A percentile compares a stretch with the other conserved stretches of the same genome.
phyloP scores from a whole-genome alignment of 2,329 filamentous ascomycete species.

The Ophiostoma himal-ulmi region DNA sequence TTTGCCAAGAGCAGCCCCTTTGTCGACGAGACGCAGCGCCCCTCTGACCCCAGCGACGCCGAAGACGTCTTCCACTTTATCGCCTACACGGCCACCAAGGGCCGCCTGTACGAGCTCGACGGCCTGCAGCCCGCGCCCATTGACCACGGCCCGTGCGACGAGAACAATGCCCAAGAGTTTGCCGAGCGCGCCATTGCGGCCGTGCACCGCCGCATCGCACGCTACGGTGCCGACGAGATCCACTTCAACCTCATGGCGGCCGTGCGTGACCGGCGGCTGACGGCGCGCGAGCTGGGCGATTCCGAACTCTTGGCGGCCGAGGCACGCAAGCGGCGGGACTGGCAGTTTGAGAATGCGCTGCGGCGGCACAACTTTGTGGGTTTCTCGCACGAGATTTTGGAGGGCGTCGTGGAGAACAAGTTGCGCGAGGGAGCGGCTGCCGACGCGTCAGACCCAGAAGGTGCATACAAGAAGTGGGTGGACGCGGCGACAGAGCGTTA shows the following conservation, averaged over 20 bases:
- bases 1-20: conserved; percentile 88
- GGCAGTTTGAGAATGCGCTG: conserved; percentile 93
- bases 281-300: conserved; percentile 78
- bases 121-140: conserved; percentile 91
- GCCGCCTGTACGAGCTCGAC: conserved; percentile 86
- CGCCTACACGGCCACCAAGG: conserved; percentile 78
- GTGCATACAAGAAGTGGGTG: conserved; percentile 66
- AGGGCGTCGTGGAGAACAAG: conserved; percentile 74
- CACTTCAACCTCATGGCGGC: conserved; percentile 94
- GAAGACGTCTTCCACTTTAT: conserved; percentile 98
- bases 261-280: conserved; percentile 72
- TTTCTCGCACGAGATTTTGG: conserved; percentile 84
- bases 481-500: conserved; percentile 45
- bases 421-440: conserved; percentile 50
- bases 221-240: conserved; percentile 84
- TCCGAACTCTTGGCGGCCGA: conserved; percentile 69
- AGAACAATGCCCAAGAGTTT: conserved; percentile 44
- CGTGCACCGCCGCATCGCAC: conserved; percentile 71
- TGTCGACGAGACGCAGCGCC: conserved; percentile 77
- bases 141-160: conserved; percentile 68
- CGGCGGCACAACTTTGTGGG: conserved; percentile 93
- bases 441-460: conserved; percentile 30
- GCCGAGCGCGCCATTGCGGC: conserved; percentile 78
- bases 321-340: conserved; percentile 75
- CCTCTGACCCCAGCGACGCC: conserved; percentile 57